phyloP scores from a whole-genome alignment of 305 asterid genomes.

The Solanum chacoense region DNA sequence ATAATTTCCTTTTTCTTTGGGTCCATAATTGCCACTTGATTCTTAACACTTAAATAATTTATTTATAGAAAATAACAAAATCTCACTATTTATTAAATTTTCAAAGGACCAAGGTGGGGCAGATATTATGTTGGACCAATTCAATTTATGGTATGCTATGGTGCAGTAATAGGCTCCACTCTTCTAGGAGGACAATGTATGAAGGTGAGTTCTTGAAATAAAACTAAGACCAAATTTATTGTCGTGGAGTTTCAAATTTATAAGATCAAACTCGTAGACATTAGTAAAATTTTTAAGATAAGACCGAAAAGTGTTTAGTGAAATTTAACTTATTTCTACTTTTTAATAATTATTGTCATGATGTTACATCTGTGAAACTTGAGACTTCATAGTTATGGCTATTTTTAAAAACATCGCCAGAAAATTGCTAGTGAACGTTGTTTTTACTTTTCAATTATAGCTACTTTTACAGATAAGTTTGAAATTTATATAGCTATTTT shows the following conservation, averaged over 20 bases:
- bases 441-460: background rate
- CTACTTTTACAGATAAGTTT: background rate
- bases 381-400: background rate
- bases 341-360: background rate
- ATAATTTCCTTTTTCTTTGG: background rate
- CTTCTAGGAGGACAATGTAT: conserved; percentile 88
- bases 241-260: background rate
- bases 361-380: background rate
- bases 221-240: background rate
- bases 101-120: conserved; percentile 73
- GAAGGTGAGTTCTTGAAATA: conserved; percentile 33
- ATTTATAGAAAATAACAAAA: background rate
- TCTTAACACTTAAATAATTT: background rate
- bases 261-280: background rate
- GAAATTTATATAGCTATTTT: background rate
- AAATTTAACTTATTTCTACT: background rate
- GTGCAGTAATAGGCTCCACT: conserved; percentile 76
- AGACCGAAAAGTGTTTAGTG: fast-evolving
- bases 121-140: conserved; percentile 68
- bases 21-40: background rate
- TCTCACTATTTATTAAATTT: background rate
- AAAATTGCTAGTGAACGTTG: background rate
- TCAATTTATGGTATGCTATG: conserved; percentile 82
- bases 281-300: background rate
- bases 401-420: background rate